Base-by-base conservation (phyloP, 1,139 yeast genomes). In the Yamadazyma songkhlaensis region DNA sequence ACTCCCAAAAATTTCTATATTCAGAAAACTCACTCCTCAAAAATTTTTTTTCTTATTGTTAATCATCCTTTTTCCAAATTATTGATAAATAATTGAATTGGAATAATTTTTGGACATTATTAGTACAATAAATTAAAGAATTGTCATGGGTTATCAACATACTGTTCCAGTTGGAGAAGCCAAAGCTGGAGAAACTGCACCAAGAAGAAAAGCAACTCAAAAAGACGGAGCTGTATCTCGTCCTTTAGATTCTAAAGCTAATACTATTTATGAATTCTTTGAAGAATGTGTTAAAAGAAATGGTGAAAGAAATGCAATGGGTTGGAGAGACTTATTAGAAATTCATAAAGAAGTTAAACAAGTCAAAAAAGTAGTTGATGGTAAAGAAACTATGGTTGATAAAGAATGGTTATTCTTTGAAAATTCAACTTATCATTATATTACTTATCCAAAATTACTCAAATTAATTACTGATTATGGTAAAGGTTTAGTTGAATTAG, bases 341-440 rank as follows among this genome's bases (percentile, higher is more conserved):
- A 60, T 86, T 39, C 92, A 89, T 61, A 73, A 67, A 38, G 97
- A 92, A 60, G 74, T 70, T 41, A 90, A 88, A 64, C 71, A 72
- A 54, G 75, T 92, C 40, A 81, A 79, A 48, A 90, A 88, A 68
- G 59, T 78, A 42, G 69, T 92, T 35, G 85, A 89, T 46, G 97
- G 97, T 43, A 73, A 84, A 58, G 79, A 79, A 41, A 67, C 64
- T 27, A 70, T 77, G 48, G 83, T 84, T 36, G 86, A 84, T 55
- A 92, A 92, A 68, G 81, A 81, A 37, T 92, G 99, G 99, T 64
- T 74, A 38, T 92, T 69, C 61, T 94, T 74, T 60, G 97, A 94
- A 63, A 67, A 84, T 58, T 74, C 89, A 14, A 77, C 77, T 34
- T 94, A 89, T 67, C 60, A 79, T 42, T 84, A 72, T 60, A 72